A percentile compares a stretch with the other conserved stretches of the same genome.
Evolutionary conservation across 768 basidiomycete species (phyloP).

Genomic region (Jaapia argillacea): DNA sequence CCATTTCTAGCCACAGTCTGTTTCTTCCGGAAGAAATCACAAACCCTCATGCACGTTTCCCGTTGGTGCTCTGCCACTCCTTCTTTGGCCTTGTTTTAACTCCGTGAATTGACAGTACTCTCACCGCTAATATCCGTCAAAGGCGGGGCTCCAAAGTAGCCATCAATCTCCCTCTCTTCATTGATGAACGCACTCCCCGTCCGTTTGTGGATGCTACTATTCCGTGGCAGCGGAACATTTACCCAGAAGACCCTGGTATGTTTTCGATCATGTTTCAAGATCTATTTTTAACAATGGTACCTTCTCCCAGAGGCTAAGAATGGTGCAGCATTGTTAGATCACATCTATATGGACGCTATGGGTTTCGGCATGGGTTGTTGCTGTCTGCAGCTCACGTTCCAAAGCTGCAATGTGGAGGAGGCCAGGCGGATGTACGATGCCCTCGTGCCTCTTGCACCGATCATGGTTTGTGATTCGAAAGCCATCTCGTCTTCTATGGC

Average conservation of each 20-base stretch:
- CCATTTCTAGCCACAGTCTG: conserved; percentile 83
- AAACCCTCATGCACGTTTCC: conserved; percentile 96
- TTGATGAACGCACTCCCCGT: conserved; percentile 77
- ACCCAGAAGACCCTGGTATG: conserved; percentile 77
- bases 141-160: conserved; percentile 89
- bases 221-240: conserved; percentile 76
- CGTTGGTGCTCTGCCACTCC: conserved; percentile 47
- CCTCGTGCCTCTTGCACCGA: conserved; percentile 90
- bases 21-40: conserved; percentile 95
- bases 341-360: conserved; percentile 99
- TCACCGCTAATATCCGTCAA: conserved; percentile 93
- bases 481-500: neutral
- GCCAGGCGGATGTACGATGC: conserved; percentile 92
- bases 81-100: conserved; percentile 9
- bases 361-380: conserved; percentile 99
- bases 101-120: conserved; percentile 45
- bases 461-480: conserved; percentile 55
- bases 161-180: conserved; percentile 89
- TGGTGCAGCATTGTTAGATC: conserved; percentile 80
- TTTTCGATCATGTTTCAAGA: conserved; percentile 2
- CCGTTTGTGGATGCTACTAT: conserved; percentile 93
- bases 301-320: conserved; percentile 66
- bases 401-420: conserved; percentile 89
- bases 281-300: neutral
- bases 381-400: conserved; percentile 95